Conservation (phyloP, 1,284 basidiomycete species). For the Cutaneotrichosporon curvatum region DNA sequence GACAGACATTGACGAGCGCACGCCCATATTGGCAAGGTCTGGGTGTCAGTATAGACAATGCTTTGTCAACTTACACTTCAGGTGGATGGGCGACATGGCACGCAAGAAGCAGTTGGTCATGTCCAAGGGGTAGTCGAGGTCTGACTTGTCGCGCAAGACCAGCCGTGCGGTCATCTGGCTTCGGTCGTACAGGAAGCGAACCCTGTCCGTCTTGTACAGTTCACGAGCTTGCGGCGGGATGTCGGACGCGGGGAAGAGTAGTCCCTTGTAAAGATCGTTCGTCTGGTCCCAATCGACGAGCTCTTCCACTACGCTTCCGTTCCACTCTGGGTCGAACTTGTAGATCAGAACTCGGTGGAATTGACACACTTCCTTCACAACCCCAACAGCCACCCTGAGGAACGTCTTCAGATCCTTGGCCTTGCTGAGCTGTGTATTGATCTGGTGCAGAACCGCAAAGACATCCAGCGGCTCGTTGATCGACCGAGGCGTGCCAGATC, state of each 20-base stretch:
- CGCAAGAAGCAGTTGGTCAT: slow-evolving; percentile 83
- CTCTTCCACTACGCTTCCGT: slow-evolving; percentile 70
- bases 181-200: slow-evolving; percentile 72
- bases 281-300: slow-evolving; percentile 75
- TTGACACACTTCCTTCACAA: slow-evolving; percentile 74
- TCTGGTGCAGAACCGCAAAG: slow-evolving; percentile 71
- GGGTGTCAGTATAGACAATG: background rate
- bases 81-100: slow-evolving; percentile 83
- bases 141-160: slow-evolving; percentile 59
- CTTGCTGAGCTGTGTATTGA: slow-evolving; percentile 73
- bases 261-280: slow-evolving; percentile 62
- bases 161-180: slow-evolving; percentile 69
- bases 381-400: slow-evolving; percentile 68
- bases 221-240: slow-evolving; percentile 56
- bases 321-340: slow-evolving; percentile 54
- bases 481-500: slow-evolving; percentile 48
- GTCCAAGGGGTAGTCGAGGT: slow-evolving; percentile 68
- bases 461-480: slow-evolving; percentile 54
- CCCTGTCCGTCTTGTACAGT: slow-evolving; percentile 62
- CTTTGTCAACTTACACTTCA: slow-evolving; percentile 57
- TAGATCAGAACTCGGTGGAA: slow-evolving; percentile 86
- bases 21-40: slow-evolving; percentile 74
- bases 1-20: slow-evolving; percentile 76
- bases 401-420: slow-evolving; percentile 65
- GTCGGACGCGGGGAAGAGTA: slow-evolving; percentile 54